Evolutionary conservation across 192 early-diverging fungal genomes (phyloP), one percentile per base, ranked within the genome.

Genomic region (Anaeromyces robustus): DNA sequence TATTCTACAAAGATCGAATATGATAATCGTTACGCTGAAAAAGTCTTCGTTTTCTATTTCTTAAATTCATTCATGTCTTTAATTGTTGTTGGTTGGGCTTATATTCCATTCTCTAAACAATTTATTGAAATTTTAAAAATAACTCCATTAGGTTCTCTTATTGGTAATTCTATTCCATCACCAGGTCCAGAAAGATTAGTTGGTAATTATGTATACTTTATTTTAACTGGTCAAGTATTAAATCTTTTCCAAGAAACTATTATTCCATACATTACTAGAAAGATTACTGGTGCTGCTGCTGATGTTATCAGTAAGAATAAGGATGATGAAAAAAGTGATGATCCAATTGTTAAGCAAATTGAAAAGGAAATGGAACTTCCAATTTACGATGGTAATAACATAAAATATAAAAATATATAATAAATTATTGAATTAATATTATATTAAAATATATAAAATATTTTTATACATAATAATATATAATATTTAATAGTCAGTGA

Each of bases 21-120:
- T 81, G 92, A 92, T 77, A 88, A 89, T 79, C 89, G 91, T 78
- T 86, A 91, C 31, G 90, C 94, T 12, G 89, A 92, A 81, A 96
- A 96, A 85, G 90, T 96, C 30, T 98, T 96, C 84, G 89, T 95
- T 77, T 92, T 95, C 81, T 93, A 92, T 59, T 94, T 93, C 79
- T 86, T 98, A 43, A 89, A 93, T 29, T 90, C 92, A 78, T 94
- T 94, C 84, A 87, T 96, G 22, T 93, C 95, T 17, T 88, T 97
- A 82, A 92, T 96, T 77, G 86, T 97, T 85, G 93, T 92, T n/a
- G 94, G 93, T 11, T 95, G 93, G 89, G 82, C 96, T 30, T 94
- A 94, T 85, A 94, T 98, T 83, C 96, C 96, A 1, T 89, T 94
- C 80, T 92, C 37, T 89, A 92, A 39, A 80, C 84, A 26, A 86